phyloP scores from a whole-genome alignment of 2,329 filamentous ascomycete species.

The Xylaria sp. region DNA sequence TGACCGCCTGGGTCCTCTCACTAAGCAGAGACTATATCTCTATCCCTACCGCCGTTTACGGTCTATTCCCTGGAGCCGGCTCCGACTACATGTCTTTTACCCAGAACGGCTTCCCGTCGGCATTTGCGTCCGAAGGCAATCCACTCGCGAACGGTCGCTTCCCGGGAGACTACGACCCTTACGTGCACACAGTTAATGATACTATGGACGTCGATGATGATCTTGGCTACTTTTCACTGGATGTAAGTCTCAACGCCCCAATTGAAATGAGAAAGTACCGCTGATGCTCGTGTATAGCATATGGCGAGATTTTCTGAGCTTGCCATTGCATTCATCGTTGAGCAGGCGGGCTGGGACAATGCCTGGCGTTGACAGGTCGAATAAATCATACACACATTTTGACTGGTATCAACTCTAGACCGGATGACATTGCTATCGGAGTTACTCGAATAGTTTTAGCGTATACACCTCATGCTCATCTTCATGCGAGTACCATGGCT shows the following conservation, averaged over 20 bases:
- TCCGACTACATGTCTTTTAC: constrained; percentile 58
- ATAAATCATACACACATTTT: neutral
- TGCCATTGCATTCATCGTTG: constrained; percentile 54
- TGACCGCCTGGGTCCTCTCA: constrained; percentile 52
- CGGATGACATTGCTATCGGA: neutral
- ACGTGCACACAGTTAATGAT: constrained; percentile 52
- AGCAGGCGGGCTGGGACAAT: constrained; percentile 56
- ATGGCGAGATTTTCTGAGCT: constrained; percentile 56
- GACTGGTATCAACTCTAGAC: neutral
- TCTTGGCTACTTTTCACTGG: constrained; percentile 53
- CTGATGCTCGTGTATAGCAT: constrained; percentile 46
- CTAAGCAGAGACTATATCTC: constrained; percentile 53
- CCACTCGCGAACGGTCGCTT: constrained; percentile 45
- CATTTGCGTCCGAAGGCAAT: constrained; percentile 55
- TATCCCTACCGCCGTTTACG: constrained; percentile 51
- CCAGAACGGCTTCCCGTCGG: constrained; percentile 53
- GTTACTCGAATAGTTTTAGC: neutral
- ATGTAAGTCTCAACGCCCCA: constrained; percentile 44
- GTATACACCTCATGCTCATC: no score
- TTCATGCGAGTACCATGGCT: neutral
- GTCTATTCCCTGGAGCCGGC: constrained; percentile 48
- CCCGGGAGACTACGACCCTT: constrained; percentile 50
- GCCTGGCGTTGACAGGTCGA: constrained; percentile 49
- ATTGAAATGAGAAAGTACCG: neutral
- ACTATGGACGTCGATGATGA: constrained; percentile 54